Conservation (phyloP, 768 basidiomycete species). For the Tricholoma furcatifolium region DNA sequence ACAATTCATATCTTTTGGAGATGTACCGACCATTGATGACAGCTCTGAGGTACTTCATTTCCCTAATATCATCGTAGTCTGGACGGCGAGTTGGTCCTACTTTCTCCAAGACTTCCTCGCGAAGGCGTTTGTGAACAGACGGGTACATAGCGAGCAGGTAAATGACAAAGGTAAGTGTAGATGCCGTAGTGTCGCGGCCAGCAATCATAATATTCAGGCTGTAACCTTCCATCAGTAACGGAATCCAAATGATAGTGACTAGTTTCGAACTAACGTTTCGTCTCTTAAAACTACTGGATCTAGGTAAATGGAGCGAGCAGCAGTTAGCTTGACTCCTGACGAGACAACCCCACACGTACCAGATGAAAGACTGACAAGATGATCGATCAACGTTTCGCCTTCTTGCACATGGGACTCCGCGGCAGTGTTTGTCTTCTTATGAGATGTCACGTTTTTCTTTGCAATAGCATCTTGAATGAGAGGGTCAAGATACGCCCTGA, state of each 20-base stretch:
- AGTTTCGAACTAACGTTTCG: conserved; percentile 34
- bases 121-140: conserved; percentile 42
- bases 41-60: conserved; percentile 64
- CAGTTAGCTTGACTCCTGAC: not conserved
- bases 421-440: conserved; percentile 21
- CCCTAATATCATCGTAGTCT: conserved; percentile 53
- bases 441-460: conserved; percentile 28
- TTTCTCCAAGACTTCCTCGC: conserved; percentile 53
- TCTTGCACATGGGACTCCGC: conserved; percentile 31
- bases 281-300: conserved; percentile 49
- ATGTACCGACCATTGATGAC: conserved; percentile 55
- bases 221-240: not conserved
- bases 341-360: conserved; percentile 21
- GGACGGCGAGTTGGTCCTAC: conserved; percentile 50
- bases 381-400: conserved; percentile 52
- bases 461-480: conserved; percentile 50
- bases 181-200: conserved; percentile 45
- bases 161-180: conserved; percentile 40
- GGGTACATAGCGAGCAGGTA: conserved; percentile 54
- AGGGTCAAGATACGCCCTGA: conserved; percentile 52
- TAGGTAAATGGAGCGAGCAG: conserved; percentile 3
- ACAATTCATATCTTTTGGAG: too few species aligned
- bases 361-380: conserved; percentile 50
- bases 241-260: not conserved
- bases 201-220: conserved; percentile 49